phyloP scores from a whole-genome alignment of 148 eudicot genomes.

The Camellia lanceoleosa region DNA sequence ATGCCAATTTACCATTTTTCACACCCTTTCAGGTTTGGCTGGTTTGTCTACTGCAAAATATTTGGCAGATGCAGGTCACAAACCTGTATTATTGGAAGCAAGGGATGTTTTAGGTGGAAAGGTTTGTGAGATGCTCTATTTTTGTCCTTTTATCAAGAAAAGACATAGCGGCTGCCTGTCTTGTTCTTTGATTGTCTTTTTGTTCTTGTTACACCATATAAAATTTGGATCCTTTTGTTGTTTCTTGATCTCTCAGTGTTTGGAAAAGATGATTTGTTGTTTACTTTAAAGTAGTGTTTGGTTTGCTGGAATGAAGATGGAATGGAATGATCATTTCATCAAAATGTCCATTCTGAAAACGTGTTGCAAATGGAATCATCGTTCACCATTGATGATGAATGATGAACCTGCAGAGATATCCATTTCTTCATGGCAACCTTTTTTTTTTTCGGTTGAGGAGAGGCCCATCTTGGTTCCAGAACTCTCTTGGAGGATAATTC shows the following conservation, averaged over 20 bases:
- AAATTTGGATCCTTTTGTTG: background rate
- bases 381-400: background rate
- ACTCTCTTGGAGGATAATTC: no score
- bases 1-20: slow-evolving; percentile 6
- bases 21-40: slow-evolving; percentile 69
- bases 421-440: no score
- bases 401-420: no score
- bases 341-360: no score
- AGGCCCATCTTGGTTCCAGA: no score
- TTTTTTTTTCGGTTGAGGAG: no score
- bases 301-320: background rate
- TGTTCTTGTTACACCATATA: background rate
- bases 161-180: slow-evolving; percentile 1
- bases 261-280: background rate
- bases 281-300: background rate
- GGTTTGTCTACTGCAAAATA: slow-evolving; percentile 98
- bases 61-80: slow-evolving; percentile 97
- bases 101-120: slow-evolving; percentile 98
- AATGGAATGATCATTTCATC: no score
- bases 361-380: no score
- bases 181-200: background rate
- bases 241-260: background rate
- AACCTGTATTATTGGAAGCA: slow-evolving; percentile 85
- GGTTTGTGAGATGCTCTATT: slow-evolving; percentile 39
- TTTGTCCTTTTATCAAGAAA: background rate